Evolutionary conservation across 176 grass and related monocot species (phyloP), one percentile per base, ranked within the genome.

Genomic region (Avena eriantha): DNA sequence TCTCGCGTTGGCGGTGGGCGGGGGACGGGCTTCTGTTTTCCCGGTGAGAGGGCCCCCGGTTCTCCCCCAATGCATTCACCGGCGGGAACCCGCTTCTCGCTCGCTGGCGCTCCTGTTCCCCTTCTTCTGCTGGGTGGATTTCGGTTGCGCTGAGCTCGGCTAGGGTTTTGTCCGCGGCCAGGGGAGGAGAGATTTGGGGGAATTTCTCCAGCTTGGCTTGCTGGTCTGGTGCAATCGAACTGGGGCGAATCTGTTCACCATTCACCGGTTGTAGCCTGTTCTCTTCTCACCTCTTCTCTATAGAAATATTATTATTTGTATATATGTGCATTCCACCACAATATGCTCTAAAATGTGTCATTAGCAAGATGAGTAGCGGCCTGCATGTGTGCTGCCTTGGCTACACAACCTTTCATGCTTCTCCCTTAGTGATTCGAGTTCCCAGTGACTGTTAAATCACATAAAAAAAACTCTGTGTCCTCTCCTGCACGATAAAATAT

Each of bases 81-180:
- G 36, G 36, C 36, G 5, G 36, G 36, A 39, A 39, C 36, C 36
- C 36, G 36, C 36, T 39, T 39, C 36, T 39, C 5, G 36, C 13
- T 56, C 54, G 1, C 50, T 17, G 9, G 6, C 4, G 16, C 24
- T 35, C 46, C 18, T 23, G 36, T 39, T 8, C 5, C 5, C 9
- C 7, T 31, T 47, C 16, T 70, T 8, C 12, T 0, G 70, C 0
- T 16, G n/a, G n/a, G 41, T 24, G 43, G 73, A 35, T 87, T 54
- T 4, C 15, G 24, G n/a, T 22, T 54, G 47, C 17, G 4, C 54
- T 39, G 36, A 6, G 36, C 36, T 39, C 36, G 36, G 7, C 82
- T 80, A 90, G 89, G 74, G 65, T 86, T 90, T 43, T 72, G 24
- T 82, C 16, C 15, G 23, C 50, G 46, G 72, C 72, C 2, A 15